Evolutionary conservation across 2,329 filamentous ascomycete species (phyloP).

Genomic region (Claviceps pazoutovae): DNA sequence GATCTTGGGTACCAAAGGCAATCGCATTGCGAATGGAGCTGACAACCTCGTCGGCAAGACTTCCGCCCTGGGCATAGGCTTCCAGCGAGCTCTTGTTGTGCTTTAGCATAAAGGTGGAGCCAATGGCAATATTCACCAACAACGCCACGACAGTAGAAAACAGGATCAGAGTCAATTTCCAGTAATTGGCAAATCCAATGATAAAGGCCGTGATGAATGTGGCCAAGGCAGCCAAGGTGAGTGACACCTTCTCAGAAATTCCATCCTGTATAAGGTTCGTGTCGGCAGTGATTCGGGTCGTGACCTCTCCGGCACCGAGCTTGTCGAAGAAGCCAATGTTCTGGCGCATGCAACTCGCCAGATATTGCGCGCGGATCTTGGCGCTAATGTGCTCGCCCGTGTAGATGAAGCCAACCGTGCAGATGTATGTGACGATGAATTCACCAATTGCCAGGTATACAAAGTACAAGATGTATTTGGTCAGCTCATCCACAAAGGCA

Average conservation of each 20-base stretch:
- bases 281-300: conserved; percentile 85
- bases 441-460: conserved; percentile 72
- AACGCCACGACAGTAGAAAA: conserved; percentile 70
- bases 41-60: conserved; percentile 84
- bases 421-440: conserved; percentile 64
- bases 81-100: conserved; percentile 66
- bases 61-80: conserved; percentile 73
- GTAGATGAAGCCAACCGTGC: conserved; percentile 83
- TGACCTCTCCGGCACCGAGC: conserved; percentile 82
- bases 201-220: conserved; percentile 83
- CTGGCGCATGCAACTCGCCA: conserved; percentile 70
- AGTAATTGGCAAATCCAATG: conserved; percentile 81
- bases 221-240: conserved; percentile 62
- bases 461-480: conserved; percentile 62
- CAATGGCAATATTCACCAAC: conserved; percentile 59
- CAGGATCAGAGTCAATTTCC: conserved; percentile 85
- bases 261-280: conserved; percentile 89
- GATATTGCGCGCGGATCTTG: conserved; percentile 70
- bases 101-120: conserved; percentile 63
- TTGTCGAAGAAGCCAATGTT: conserved; percentile 93
- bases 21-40: conserved; percentile 85
- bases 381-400: conserved; percentile 65
- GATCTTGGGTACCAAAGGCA: conserved; percentile 86
- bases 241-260: conserved; percentile 75
- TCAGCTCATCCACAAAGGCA: conserved; percentile 47